These are phyloP conservation scores for Vitis hybrid DNA, from an alignment of 177 flowering plant genomes.

Conservation along the genomic window DNA sequence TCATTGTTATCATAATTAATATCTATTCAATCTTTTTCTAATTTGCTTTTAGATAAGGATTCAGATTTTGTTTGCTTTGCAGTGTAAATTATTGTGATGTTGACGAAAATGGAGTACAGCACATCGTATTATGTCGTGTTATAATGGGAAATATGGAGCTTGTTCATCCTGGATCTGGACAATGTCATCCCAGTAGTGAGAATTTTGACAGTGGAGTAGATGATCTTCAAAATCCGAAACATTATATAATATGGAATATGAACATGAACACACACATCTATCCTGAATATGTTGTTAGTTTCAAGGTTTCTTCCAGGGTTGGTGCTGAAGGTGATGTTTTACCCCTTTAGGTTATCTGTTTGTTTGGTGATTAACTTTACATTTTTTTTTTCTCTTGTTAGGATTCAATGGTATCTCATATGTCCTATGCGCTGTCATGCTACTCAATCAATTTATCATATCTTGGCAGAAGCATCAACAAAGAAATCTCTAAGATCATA, in stretches of 20 bases:
- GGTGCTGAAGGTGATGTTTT: conserved; percentile 62
- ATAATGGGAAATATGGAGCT: conserved; percentile 90
- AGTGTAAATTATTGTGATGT: conserved; percentile 77
- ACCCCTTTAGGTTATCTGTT: conserved; percentile 6
- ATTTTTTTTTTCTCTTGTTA: neutral
- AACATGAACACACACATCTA: conserved; percentile 75
- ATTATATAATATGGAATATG: conserved; percentile 70
- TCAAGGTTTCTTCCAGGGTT: conserved; percentile 50
- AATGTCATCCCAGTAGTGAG: conserved; percentile 68
- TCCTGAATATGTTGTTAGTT: conserved; percentile 85
- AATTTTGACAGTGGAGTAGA: conserved; percentile 86
- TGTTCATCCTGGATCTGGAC: conserved; percentile 60
- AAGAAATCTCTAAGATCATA: neutral
- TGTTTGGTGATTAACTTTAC: neutral
- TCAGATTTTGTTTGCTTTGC: conserved; percentile 28
- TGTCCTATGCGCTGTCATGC: neutral
- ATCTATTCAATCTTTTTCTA: neutral
- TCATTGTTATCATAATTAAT: neutral
- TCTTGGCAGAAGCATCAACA: conserved; percentile 4
- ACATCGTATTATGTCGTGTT: conserved; percentile 85
- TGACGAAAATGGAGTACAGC: conserved; percentile 86
- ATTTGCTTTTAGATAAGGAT: neutral
- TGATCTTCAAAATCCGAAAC: conserved; percentile 54
- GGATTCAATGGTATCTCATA: neutral
- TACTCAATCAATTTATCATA: neutral